Evolutionary conservation across 768 basidiomycete species (phyloP).

Genomic region (Suillus lakei): DNA sequence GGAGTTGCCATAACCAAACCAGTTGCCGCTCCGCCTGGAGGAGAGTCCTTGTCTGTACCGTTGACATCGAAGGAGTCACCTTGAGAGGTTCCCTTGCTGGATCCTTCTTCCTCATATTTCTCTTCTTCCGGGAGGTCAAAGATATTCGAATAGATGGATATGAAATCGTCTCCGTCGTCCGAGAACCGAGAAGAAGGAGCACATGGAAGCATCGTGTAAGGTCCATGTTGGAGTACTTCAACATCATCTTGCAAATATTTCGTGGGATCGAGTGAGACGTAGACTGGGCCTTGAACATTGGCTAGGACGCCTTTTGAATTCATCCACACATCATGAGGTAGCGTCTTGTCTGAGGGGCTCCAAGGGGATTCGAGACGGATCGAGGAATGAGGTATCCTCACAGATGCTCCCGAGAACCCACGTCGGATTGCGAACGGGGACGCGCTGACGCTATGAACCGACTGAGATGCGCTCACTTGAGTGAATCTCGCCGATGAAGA

Average conservation of each 20-base stretch:
- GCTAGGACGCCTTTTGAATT: conserved; percentile 24
- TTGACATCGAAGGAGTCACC: background rate
- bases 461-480: background rate
- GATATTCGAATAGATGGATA: conserved; percentile 4
- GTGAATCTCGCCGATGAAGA: background rate
- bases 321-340: conserved; percentile 26
- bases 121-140: conserved; percentile 4
- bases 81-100: background rate
- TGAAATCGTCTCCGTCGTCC: conserved; percentile 2
- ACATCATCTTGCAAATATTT: background rate
- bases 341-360: conserved; percentile 25
- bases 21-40: background rate
- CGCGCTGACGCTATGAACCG: background rate
- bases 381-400: background rate
- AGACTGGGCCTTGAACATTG: conserved; percentile 20
- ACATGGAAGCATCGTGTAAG: background rate
- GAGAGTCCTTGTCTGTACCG: background rate
- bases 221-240: background rate
- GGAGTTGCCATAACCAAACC: background rate
- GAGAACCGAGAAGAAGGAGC: conserved; percentile 1
- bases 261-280: background rate
- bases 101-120: background rate
- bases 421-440: conserved; percentile 12
- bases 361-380: conserved; percentile 34
- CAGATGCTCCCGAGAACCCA: conserved; percentile 14